A percentile compares a stretch with the other conserved stretches of the same genome.
phyloP scores from a whole-genome alignment of 345 rosid genomes.

The Sisymbrium irio region DNA sequence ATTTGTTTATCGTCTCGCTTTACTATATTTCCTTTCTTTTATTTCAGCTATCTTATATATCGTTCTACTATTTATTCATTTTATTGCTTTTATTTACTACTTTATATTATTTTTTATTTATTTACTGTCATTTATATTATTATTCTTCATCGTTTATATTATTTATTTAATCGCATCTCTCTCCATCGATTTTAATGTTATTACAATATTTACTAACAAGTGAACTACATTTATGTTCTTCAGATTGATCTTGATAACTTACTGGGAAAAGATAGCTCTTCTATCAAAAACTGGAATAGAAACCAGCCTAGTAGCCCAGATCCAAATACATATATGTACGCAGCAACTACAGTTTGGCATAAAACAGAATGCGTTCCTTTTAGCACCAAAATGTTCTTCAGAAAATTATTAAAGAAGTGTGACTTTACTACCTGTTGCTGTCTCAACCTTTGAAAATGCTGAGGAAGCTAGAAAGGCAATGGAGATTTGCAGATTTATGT shows the following conservation, averaged over 20 bases:
- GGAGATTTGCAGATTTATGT: conserved; percentile 80
- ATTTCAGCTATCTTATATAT: too few species aligned
- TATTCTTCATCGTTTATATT: too few species aligned
- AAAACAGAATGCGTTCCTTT: background rate
- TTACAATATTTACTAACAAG: too few species aligned
- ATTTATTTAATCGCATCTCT: too few species aligned
- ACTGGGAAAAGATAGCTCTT: conserved; percentile 79
- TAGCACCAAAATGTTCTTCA: background rate
- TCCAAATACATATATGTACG: conserved; percentile 69
- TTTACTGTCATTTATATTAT: too few species aligned
- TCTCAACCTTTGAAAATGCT: conserved; percentile 67
- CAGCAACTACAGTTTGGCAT: conserved; percentile 48
- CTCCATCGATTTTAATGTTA: too few species aligned
- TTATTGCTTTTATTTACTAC: too few species aligned
- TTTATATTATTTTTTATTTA: too few species aligned
- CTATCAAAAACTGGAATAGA: conserved; percentile 60
- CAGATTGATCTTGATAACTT: conserved; percentile 33
- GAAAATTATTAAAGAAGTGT: background rate
- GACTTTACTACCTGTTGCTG: conserved; percentile 71
- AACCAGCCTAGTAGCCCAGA: conserved; percentile 77
- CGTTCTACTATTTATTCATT: too few species aligned
- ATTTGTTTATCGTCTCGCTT: too few species aligned
- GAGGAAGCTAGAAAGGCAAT: conserved; percentile 69
- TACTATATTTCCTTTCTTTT: too few species aligned
- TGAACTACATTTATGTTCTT: background rate